Evolutionary conservation across 2,329 filamentous ascomycete genomes (phyloP).

Genomic region (Phialophora chinensis): DNA sequence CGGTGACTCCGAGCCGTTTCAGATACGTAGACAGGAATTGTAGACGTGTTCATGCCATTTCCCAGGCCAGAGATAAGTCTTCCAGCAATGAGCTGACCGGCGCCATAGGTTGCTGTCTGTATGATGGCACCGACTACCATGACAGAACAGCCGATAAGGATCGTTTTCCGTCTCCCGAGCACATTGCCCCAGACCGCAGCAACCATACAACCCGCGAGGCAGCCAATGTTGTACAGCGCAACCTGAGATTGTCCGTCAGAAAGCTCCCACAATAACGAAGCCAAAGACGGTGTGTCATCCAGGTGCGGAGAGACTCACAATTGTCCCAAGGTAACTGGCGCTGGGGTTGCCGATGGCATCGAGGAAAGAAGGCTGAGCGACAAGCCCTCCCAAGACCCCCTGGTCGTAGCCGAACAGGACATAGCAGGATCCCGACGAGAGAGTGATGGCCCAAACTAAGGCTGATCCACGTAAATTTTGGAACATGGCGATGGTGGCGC

Average conservation of each 20-base stretch:
- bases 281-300: not conserved
- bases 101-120: constrained; percentile 42
- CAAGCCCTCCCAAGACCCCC: constrained; percentile 52
- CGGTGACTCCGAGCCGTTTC: constrained; percentile 25
- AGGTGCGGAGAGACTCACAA: constrained; percentile 48
- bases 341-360: constrained; percentile 39
- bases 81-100: constrained; percentile 34
- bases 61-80: constrained; percentile 21
- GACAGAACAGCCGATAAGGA: constrained; percentile 64
- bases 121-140: constrained; percentile 52
- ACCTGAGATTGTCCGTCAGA: not conserved
- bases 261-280: no score
- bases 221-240: constrained; percentile 51
- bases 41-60: constrained; percentile 30
- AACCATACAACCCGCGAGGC: constrained; percentile 47
- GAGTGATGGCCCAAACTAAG: constrained; percentile 25
- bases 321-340: constrained; percentile 55
- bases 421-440: constrained; percentile 37
- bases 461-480: constrained; percentile 18
- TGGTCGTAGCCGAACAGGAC: constrained; percentile 43
- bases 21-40: constrained; percentile 28
- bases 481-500: constrained; percentile 5
- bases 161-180: constrained; percentile 52
- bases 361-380: constrained; percentile 58
- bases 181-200: constrained; percentile 46